These are phyloP conservation scores for Cyberlindnera amylophila DNA, from an alignment of 805 yeast species.

Conservation along the genomic window DNA sequence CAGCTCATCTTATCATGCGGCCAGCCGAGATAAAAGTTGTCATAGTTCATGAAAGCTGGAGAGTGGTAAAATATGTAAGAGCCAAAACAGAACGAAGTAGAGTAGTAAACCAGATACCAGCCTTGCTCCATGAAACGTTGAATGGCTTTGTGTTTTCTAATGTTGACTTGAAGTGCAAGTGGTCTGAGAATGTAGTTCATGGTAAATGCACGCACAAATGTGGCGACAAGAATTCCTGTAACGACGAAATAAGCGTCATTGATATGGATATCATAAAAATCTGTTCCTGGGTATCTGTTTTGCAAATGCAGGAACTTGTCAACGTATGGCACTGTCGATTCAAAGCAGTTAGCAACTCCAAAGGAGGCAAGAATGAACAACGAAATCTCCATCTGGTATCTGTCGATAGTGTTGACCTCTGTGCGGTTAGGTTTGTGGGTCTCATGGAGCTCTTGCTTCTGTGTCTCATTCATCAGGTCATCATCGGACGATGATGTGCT, in stretches of 20 bases:
- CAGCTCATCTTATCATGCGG: conserved; percentile 61
- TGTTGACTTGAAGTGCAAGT: conserved; percentile 43
- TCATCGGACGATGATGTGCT: conserved; percentile 9
- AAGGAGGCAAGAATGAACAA: conserved; percentile 20
- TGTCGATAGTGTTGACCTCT: conserved; percentile 21
- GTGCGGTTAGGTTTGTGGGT: neutral
- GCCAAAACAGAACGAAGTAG: conserved; percentile 53
- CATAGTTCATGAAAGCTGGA: conserved; percentile 55
- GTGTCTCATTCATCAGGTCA: conserved; percentile 2
- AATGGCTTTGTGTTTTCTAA: conserved; percentile 46
- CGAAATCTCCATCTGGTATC: conserved; percentile 30
- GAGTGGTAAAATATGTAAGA: conserved; percentile 52
- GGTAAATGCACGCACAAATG: conserved; percentile 54
- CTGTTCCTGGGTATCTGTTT: conserved; percentile 29
- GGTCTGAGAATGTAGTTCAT: conserved; percentile 60
- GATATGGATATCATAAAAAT: conserved; percentile 48
- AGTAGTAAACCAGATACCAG: conserved; percentile 66
- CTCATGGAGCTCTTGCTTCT: neutral
- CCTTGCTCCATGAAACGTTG: conserved; percentile 84
- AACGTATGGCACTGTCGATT: conserved; percentile 29
- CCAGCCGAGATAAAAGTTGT: conserved; percentile 62
- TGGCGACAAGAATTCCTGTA: conserved; percentile 51
- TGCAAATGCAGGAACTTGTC: conserved; percentile 40
- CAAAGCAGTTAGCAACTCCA: conserved; percentile 23
- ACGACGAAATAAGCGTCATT: conserved; percentile 54